Percentiles rank a stretch among this genome's conserved stretches.
Conservation (phyloP, 179 eudicot species). For the Camellia oleifera region DNA sequence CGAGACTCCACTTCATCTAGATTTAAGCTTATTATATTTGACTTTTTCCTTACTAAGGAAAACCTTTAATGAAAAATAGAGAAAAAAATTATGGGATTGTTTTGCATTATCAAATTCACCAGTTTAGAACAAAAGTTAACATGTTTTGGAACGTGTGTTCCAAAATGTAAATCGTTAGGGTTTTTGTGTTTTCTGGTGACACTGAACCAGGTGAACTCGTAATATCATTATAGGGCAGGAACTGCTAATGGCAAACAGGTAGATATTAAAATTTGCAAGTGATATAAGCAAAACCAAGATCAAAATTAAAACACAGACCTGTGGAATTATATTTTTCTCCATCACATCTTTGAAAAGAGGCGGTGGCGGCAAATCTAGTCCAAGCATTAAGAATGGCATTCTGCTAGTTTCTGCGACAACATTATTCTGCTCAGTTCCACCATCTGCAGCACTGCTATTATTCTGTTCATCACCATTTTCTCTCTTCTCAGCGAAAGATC, state of each 20-base stretch:
- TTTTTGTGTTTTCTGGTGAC: too few relatives aligned
- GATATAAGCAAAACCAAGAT: slow-evolving; percentile 5
- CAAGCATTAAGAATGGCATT: slow-evolving; percentile 94
- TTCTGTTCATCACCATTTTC: slow-evolving; percentile 43
- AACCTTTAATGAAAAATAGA: too few relatives aligned
- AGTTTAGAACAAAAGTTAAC: too few relatives aligned
- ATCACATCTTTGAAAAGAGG: slow-evolving; percentile 90
- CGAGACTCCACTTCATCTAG: too few relatives aligned
- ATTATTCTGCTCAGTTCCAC: slow-evolving; percentile 39
- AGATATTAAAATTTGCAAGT: neutral
- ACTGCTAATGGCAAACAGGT: neutral
- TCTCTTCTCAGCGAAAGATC: slow-evolving; percentile 38
- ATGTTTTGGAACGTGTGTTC: too few relatives aligned
- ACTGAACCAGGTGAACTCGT: neutral
- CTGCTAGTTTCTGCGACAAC: slow-evolving; percentile 58
- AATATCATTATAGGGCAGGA: neutral
- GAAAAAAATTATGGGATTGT: too few relatives aligned
- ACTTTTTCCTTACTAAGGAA: too few relatives aligned
- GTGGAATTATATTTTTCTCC: slow-evolving; percentile 96
- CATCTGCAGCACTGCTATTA: slow-evolving; percentile 37
- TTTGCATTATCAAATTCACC: too few relatives aligned
- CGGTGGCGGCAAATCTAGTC: slow-evolving; percentile 94
- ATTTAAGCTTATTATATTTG: too few relatives aligned
- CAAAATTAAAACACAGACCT: slow-evolving; percentile 41
- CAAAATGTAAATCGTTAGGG: too few relatives aligned